Base-by-base conservation (phyloP, 2,329 filamentous ascomycete species). In the Aspergillus ruber region DNA sequence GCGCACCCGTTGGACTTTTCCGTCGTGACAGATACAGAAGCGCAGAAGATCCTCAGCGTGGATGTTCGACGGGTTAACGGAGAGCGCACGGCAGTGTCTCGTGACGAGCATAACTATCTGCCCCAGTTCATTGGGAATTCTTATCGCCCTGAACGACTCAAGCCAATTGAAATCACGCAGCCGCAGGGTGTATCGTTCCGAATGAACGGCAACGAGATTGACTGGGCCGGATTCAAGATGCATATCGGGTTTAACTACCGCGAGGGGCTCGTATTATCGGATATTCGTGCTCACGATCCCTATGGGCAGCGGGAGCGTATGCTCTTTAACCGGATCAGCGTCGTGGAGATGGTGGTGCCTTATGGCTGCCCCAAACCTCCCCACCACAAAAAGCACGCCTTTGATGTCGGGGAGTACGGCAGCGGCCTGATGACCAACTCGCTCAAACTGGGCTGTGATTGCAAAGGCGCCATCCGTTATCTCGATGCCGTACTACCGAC, bases 241-340 rank as follows among this genome's bases (percentile, higher is more conserved):
- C 67, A 70, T 45, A 56, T 76, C 29, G 72, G 73, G 23, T 76
- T 76, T 66, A 75, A 76, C 60, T 69, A 71, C 51, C 67, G 74
- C 8, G 73, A 81, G 56, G 78, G 78, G 40, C 78, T 79, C 64
- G 77, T 81, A 6, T 62, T 82, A 13, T 78, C 79, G 48, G 72
- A 81, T 21, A 52, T 63, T 5, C 57, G 60, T 33, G 47, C 57
- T 6, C 55, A 61, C 42, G 60, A 63, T 43, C 54, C 54, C 46
- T 58, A 61, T 42, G 54, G 61, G 47, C 53, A 60, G 35, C 56
- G 60, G 10, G 60, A 62, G 44, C 58, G 60, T 15, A 63, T 54
- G 7, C 54, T 62, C 4, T 63, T 63, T 47, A 60, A 63, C 53
- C 60, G 60, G 39, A 58, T 63, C 43, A 60, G 57, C 35, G 50